A percentile compares a stretch with the other conserved stretches of the same genome.
Evolutionary conservation across 345 rosid genomes (phyloP).

Genomic region (Odontarrhena argentea): DNA sequence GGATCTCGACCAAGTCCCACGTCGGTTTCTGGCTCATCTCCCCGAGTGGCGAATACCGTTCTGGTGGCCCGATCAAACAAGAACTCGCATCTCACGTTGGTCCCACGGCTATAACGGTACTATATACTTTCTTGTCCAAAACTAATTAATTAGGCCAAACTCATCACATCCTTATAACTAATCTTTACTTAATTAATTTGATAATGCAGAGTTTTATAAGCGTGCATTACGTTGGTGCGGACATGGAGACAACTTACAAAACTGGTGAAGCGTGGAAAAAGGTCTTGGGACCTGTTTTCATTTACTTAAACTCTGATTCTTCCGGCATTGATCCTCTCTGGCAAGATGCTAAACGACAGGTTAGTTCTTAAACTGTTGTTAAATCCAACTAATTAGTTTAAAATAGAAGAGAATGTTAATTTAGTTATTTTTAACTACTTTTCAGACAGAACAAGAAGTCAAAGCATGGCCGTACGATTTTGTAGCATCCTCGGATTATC

Average conservation of each 20-base stretch:
- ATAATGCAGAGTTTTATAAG: slow-evolving; percentile 74
- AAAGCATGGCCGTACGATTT: slow-evolving; percentile 79
- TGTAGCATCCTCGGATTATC: slow-evolving; percentile 51
- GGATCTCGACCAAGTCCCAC: slow-evolving; percentile 59
- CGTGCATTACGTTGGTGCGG: slow-evolving; percentile 73
- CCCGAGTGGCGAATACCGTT: slow-evolving; percentile 67
- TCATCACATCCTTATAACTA: not conserved
- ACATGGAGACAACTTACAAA: slow-evolving; percentile 50
- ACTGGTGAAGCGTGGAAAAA: slow-evolving; percentile 83
- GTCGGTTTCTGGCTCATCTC: slow-evolving; percentile 91
- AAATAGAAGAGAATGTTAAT: slow-evolving; percentile 1
- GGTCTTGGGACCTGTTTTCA: slow-evolving; percentile 75
- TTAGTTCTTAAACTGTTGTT: slow-evolving; percentile 9
- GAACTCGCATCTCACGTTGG: slow-evolving; percentile 93
- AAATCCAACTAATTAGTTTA: not conserved
- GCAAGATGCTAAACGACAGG: slow-evolving; percentile 85
- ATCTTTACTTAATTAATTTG: not conserved
- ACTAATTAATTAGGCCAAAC: not conserved
- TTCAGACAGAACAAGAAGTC: slow-evolving; percentile 57
- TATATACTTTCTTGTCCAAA: not conserved
- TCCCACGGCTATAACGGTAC: slow-evolving; percentile 63
- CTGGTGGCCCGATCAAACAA: slow-evolving; percentile 79
- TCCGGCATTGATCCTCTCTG: slow-evolving; percentile 45
- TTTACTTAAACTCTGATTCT: slow-evolving; percentile 64
- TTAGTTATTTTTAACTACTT: not conserved